A percentile compares a stretch with the other conserved stretches of the same genome.
These are phyloP conservation scores for Salix dunnii DNA, from an alignment of 345 rosid species.

Conservation along the genomic window DNA sequence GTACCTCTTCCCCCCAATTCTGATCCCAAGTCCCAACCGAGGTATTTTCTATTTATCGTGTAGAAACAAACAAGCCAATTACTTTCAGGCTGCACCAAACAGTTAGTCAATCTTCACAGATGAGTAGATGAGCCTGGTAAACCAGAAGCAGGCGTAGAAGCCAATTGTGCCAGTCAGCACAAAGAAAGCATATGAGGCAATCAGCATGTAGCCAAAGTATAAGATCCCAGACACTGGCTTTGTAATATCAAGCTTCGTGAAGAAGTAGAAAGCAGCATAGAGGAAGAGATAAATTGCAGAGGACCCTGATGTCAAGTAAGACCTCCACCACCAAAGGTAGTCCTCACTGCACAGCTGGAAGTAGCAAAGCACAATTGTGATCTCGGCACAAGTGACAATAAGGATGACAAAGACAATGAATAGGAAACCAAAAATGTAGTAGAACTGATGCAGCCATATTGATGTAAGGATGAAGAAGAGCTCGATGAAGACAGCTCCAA, in stretches of 20 bases:
- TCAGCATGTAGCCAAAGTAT: conserved; percentile 88
- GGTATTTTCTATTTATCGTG: neutral
- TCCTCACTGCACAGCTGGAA: conserved; percentile 95
- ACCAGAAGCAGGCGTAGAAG: conserved; percentile 90
- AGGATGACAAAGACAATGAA: conserved; percentile 79
- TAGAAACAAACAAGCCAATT: neutral
- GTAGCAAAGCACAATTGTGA: conserved; percentile 85
- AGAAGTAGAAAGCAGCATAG: conserved; percentile 84
- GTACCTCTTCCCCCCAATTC: neutral
- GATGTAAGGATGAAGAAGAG: conserved; percentile 93
- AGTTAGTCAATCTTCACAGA: conserved; percentile 70
- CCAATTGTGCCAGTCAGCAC: conserved; percentile 80
- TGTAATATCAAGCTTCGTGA: conserved; percentile 84
- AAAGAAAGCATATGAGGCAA: conserved; percentile 71
- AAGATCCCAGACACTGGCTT: conserved; percentile 70
- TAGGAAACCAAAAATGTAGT: conserved; percentile 89
- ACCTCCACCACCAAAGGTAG: conserved; percentile 98
- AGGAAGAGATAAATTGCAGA: conserved; percentile 85
- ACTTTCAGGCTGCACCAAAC: neutral
- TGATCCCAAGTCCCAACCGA: neutral
- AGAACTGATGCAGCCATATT: conserved; percentile 87
- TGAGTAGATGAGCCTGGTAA: conserved; percentile 82
- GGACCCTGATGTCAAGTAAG: conserved; percentile 84
- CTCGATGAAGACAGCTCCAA: conserved; percentile 93
- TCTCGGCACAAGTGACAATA: conserved; percentile 81